Percentiles rank a stretch among this genome's conserved stretches.
Conservation (phyloP, 1,139 yeast species). For the Suhomyces ambrosiae region DNA sequence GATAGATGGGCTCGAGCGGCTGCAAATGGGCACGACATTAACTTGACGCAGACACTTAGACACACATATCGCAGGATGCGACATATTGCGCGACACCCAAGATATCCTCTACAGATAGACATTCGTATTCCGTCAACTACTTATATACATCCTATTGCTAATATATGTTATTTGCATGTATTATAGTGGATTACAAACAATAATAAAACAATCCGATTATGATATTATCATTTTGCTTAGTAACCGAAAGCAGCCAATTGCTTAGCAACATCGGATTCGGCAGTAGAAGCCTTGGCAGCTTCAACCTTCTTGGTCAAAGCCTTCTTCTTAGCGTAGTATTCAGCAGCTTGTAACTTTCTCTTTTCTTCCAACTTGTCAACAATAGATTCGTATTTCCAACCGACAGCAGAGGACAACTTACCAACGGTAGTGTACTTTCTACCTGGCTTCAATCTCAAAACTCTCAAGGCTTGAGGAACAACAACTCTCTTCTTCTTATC, state of each 20-base stretch:
- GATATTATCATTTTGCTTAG: conserved; percentile 40
- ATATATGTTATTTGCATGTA: conserved; percentile 16
- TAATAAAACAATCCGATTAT: conserved; percentile 15
- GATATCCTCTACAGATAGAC: too few relatives aligned
- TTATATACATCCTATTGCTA: conserved; percentile 3
- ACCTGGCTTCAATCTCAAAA: conserved; percentile 98
- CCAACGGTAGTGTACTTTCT: conserved; percentile 99
- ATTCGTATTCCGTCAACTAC: too few relatives aligned
- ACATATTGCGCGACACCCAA: too few relatives aligned
- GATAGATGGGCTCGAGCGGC: too few relatives aligned
- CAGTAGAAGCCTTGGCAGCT: conserved; percentile 81
- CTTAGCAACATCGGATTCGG: conserved; percentile 72
- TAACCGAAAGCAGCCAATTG: conserved; percentile 81
- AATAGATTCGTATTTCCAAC: conserved; percentile 99
- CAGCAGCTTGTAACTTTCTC: conserved; percentile 99
- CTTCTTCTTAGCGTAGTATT: conserved; percentile 98
- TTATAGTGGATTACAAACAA: conserved; percentile 14
- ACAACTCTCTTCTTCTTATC: conserved; percentile 99
- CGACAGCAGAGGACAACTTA: conserved; percentile 94
- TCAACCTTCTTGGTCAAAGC: conserved; percentile 91
- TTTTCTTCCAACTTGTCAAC: conserved; percentile 98
- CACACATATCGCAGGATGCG: too few relatives aligned
- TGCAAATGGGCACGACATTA: too few relatives aligned
- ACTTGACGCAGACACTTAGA: too few relatives aligned
- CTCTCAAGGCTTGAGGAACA: conserved; percentile 99